Conservation (phyloP, 1,284 basidiomycete species). For the Ceratorhiza oryzae-sativae region DNA sequence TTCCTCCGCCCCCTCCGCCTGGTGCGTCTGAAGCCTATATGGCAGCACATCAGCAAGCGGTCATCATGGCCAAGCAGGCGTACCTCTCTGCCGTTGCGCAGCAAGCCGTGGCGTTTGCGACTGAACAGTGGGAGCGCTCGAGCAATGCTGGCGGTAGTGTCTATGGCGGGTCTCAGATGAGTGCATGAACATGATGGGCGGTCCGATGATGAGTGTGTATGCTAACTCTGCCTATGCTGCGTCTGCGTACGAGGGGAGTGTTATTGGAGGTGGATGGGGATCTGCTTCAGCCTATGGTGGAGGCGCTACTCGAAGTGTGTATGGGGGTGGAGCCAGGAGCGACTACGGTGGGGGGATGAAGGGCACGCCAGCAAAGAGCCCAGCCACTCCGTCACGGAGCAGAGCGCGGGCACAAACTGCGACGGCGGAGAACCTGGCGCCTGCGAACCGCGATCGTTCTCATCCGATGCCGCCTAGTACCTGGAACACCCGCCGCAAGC, state of each 20-base stretch:
- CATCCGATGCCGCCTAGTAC: constrained; percentile 22
- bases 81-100: constrained; percentile 85
- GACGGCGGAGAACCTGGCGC: constrained; percentile 52
- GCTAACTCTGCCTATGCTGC: constrained; percentile 58
- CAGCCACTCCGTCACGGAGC: constrained; percentile 42
- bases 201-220: constrained; percentile 46
- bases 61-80: constrained; percentile 81
- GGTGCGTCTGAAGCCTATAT: constrained; percentile 59
- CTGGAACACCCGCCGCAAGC: constrained; percentile 13
- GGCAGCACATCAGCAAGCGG: constrained; percentile 79
- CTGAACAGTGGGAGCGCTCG: constrained; percentile 83
- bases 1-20: constrained; percentile 47
- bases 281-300: constrained; percentile 54
- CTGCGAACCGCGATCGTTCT: constrained; percentile 8
- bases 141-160: constrained; percentile 59
- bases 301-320: constrained; percentile 50
- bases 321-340: constrained; percentile 67
- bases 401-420: constrained; percentile 64
- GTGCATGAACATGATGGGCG: constrained; percentile 49
- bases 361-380: constrained; percentile 16
- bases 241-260: constrained; percentile 62
- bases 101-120: constrained; percentile 81
- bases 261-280: constrained; percentile 56
- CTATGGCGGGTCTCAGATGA: constrained; percentile 50
- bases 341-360: constrained; percentile 59